Conservation (phyloP, 2,329 filamentous ascomycete genomes). For the Aureobasidium melanogenum region DNA sequence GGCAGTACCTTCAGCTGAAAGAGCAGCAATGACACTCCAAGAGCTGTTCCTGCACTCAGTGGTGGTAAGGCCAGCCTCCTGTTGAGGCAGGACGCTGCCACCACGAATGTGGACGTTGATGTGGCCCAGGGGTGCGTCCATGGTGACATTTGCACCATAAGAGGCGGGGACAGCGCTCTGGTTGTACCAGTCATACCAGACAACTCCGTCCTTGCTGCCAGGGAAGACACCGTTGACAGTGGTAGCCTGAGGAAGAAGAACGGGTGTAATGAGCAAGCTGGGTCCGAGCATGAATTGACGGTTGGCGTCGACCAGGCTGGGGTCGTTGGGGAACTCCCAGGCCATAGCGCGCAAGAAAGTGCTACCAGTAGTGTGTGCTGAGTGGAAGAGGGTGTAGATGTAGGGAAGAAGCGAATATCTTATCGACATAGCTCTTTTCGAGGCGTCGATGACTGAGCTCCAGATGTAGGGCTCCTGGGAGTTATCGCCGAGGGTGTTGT, state of each 20-base stretch:
- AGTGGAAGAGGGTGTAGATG: constrained; percentile 64
- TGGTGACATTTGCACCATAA: constrained; percentile 50
- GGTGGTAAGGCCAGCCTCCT: constrained; percentile 61
- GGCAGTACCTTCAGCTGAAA: constrained; percentile 47
- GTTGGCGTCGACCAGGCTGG: constrained; percentile 56
- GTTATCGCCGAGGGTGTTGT: constrained; percentile 54
- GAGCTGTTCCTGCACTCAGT: constrained; percentile 51
- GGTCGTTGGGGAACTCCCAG: constrained; percentile 68
- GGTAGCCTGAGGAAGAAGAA: constrained; percentile 53
- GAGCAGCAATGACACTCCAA: constrained; percentile 59
- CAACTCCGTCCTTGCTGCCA: constrained; percentile 47
- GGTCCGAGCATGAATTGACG: constrained; percentile 64
- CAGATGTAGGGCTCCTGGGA: constrained; percentile 66
- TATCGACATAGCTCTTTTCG: constrained; percentile 58
- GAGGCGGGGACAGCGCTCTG: constrained; percentile 44
- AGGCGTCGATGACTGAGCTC: constrained; percentile 55
- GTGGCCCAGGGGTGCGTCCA: constrained; percentile 54
- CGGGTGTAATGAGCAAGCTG: constrained; percentile 57
- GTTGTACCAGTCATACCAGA: constrained; percentile 80
- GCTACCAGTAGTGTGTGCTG: constrained; percentile 54
- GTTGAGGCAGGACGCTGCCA: constrained; percentile 57
- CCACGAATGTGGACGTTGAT: constrained; percentile 66
- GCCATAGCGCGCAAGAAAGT: constrained; percentile 65
- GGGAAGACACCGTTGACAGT: constrained; percentile 63
- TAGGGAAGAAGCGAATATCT: constrained; percentile 65